Base-by-base conservation (phyloP, 768 basidiomycete species). In the Sarcodon sp. region DNA sequence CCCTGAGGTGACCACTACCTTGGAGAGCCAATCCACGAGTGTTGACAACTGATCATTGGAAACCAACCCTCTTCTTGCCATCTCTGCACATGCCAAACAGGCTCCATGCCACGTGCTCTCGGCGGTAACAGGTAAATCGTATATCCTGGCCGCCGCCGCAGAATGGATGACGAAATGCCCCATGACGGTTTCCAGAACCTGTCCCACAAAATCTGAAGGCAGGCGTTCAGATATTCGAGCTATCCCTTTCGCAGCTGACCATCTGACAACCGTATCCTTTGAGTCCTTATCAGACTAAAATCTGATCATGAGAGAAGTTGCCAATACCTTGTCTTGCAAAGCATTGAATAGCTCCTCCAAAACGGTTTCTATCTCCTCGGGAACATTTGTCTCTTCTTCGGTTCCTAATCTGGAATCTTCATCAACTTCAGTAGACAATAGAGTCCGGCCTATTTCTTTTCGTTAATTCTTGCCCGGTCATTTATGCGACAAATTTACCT, bases 61-160 rank as follows among this genome's bases (percentile, higher is more conserved):
- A 18, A 97, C 68, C 46, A 93, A 71, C 44, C 80, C 85, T 56
- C 91, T 69, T 43, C 96, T 76, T 35, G 89, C 86, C 69, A 96
- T 76, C 66, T 98, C 94, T 15, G 94, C 94, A 53, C 87, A 81
- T 12, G 90, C 89, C 33, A 98, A 71, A 59, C 83, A 90, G 10
- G 89, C 84, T 4, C 96, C 96, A 64, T 99, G 96, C 91, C 93
- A 96, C 46, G 86, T 87, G 51, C 75, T 72, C 63, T 97, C 92
- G 27, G 91, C 86, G 44, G 81, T 67, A 8, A 84, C 71, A 34
- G 83, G 79, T 55, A 87, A 70, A 57, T 86, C 84, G 56, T 83
- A 83, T 39, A 84, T 57, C 50, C 67, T 74, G 11, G 79, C 77
- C 7, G 73, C 79, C 18, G 72, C 74, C 7, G 80, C 63, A 18